phyloP scores from a whole-genome alignment of 163 green algal genomes.

The Picocystis sp. region DNA sequence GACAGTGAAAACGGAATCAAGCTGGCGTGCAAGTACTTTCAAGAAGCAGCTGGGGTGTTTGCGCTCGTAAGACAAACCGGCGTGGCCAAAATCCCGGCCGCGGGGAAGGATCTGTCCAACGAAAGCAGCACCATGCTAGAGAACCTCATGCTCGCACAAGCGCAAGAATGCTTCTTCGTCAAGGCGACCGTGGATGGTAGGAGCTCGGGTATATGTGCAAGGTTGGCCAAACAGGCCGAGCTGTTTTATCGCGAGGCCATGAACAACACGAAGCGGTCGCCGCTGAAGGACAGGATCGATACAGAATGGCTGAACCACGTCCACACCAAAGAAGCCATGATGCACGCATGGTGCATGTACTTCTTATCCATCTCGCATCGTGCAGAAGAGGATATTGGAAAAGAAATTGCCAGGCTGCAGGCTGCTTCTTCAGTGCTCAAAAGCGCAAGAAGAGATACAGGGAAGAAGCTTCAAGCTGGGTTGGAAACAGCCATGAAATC shows the following conservation, averaged over 20 bases:
- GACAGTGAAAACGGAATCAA: slow-evolving; percentile 51
- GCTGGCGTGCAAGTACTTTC: slow-evolving; percentile 58
- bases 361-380: too few relatives aligned
- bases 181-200: slow-evolving; percentile 55
- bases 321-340: not conserved
- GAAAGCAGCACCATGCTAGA: slow-evolving; percentile 71
- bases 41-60: slow-evolving; percentile 62
- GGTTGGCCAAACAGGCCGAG: slow-evolving; percentile 47
- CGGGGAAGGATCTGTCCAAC: slow-evolving; percentile 43
- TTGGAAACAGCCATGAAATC: slow-evolving; percentile 12
- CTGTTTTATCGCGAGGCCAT: slow-evolving; percentile 36
- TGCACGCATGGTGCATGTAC: slow-evolving; percentile 3
- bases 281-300: slow-evolving; percentile 45
- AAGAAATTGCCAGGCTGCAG: slow-evolving; percentile 24
- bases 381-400: slow-evolving; percentile 11
- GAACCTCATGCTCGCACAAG: slow-evolving; percentile 81
- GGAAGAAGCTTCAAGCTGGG: slow-evolving; percentile 17
- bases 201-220: slow-evolving; percentile 34
- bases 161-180: slow-evolving; percentile 26
- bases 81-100: slow-evolving; percentile 24
- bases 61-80: slow-evolving; percentile 41
- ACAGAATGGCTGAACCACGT: slow-evolving; percentile 24
- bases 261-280: slow-evolving; percentile 26
- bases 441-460: slow-evolving; percentile 24
- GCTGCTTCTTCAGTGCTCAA: slow-evolving; percentile 8